Evolutionary conservation across 345 rosid species (phyloP).

Genomic region (Dovyalis caffra): DNA sequence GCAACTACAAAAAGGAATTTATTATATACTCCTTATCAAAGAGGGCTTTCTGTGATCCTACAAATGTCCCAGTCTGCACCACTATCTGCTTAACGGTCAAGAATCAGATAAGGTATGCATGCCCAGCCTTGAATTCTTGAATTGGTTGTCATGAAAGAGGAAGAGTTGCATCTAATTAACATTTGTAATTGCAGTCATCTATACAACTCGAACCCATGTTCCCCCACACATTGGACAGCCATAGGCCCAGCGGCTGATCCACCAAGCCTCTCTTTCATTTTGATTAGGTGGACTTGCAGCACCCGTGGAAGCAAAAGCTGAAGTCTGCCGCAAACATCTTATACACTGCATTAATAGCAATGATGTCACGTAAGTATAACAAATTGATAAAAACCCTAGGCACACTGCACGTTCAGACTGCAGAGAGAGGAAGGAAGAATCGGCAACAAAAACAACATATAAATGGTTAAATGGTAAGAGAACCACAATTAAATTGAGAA

Average conservation of each 20-base stretch:
- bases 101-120: neutral
- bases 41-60: neutral
- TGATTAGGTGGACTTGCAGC: slow-evolving; percentile 47
- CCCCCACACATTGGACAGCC: slow-evolving; percentile 99
- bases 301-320: slow-evolving; percentile 75
- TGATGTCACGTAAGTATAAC: neutral
- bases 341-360: slow-evolving; percentile 60
- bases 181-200: slow-evolving; percentile 9
- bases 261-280: slow-evolving; percentile 76
- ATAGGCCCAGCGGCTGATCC: slow-evolving; percentile 96
- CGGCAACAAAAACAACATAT: neutral
- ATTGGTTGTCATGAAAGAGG: neutral
- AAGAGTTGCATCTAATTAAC: neutral
- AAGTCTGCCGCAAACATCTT: slow-evolving; percentile 95
- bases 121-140: neutral
- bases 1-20: neutral
- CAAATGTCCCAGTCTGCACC: neutral
- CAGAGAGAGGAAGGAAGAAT: neutral
- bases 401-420: too few relatives aligned
- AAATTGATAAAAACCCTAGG: neutral
- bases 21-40: neutral
- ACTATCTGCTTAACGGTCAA: neutral
- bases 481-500: neutral
- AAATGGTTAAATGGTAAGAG: neutral
- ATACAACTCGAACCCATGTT: slow-evolving; percentile 94